Base-by-base conservation (phyloP, 306 rosid species). In the Begonia peltatifolia region DNA sequence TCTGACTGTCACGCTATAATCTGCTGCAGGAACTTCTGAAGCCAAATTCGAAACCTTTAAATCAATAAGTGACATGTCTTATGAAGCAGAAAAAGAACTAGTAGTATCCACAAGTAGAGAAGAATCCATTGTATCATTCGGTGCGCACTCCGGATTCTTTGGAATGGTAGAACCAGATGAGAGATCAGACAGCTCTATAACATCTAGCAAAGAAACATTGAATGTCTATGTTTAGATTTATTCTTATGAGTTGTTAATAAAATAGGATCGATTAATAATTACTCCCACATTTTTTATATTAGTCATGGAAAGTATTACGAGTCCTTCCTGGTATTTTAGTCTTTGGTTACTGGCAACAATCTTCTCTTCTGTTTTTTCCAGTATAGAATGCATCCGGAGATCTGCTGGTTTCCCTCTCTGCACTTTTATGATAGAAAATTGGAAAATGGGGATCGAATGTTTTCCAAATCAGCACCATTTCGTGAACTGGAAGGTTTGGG, bases 381-480 rank as follows among this genome's bases (percentile, higher is more conserved):
- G 97, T 89, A 89, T 83, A 82, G 97, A 65, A 89, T 89, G 97
- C 94, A 89, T 67, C 95, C 97, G 22, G 95, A 85, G 69, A 89
- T 89, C 68, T 82, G 94, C 76, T 74, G 42, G 68, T 89, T 89
- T 69, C 97, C 97, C 56, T 85, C 97, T 48, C 38, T 70, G 76
- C 97, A 89, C 67, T 89, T 89, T 62, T 89, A 89, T 70, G 94
- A 89, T 59, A 68, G 77, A 66, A 82, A 85, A 56, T 73, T 89
- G 73, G 77, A 84, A 53, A 89, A 80, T 68, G 97, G 97, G 15
- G 71, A 71, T 56, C 64, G 66, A 61, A 80, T 85, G 74, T 79
- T 82, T 48, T 58, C 68, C 72, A 85, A 89, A 68, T 68, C 82
- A 62, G 85, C 94, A 35, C 70, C 79, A 53, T 89, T 89, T 78